Evolutionary conservation across 345 rosid genomes (phyloP).

Genomic region (Euphorbia tirucalli): DNA sequence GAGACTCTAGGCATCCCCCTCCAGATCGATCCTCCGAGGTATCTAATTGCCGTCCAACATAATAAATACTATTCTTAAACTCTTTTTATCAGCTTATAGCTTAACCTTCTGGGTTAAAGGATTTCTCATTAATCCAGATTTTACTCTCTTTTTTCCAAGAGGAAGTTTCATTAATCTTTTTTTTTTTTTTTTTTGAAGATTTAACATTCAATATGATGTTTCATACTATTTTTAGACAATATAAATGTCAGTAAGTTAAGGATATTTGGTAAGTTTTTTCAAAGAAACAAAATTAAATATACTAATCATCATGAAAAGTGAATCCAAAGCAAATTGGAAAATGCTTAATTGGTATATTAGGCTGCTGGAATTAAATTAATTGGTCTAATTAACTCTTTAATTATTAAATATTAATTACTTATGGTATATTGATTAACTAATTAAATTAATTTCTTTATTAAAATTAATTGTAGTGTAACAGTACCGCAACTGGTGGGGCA

Average conservation of each 20-base stretch:
- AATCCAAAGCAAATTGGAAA: not conserved
- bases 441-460: no score
- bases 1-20: conserved; percentile 57
- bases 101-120: no score
- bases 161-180: no score
- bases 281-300: not conserved
- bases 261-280: not conserved
- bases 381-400: no score
- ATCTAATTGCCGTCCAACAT: not conserved
- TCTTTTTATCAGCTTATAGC: no score
- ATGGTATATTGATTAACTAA: no score
- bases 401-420: no score
- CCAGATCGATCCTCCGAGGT: conserved; percentile 84
- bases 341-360: no score
- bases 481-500: conserved; percentile 71
- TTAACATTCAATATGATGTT: not conserved
- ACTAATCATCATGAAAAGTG: conserved; percentile 2
- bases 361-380: no score
- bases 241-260: not conserved
- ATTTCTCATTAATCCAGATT: not conserved
- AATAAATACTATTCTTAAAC: no score
- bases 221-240: not conserved
- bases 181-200: no score
- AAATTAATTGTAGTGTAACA: conserved; percentile 52
- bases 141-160: no score